Conservation (phyloP, 805 yeast species). For the Nadsonia fulvescens region DNA sequence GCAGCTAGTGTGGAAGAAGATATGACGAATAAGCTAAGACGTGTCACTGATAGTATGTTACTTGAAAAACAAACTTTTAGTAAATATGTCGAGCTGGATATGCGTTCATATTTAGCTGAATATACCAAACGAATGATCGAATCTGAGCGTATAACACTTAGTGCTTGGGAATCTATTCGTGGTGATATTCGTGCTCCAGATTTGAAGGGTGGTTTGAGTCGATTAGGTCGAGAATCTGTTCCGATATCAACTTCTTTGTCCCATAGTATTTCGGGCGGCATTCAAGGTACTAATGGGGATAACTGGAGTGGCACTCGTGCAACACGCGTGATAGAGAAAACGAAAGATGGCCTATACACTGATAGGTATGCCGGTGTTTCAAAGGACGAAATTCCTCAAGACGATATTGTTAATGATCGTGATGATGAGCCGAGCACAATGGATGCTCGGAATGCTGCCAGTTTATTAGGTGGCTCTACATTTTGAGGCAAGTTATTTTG, state of each 20-base stretch:
- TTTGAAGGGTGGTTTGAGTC: conserved; percentile 58
- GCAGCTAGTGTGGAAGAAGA: conserved; percentile 64
- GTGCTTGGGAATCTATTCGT: conserved; percentile 53
- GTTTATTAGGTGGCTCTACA: conserved; percentile 57
- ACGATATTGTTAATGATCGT: conserved; percentile 1
- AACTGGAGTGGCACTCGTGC: conserved; percentile 45
- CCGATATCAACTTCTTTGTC: conserved; percentile 18
- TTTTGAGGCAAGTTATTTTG: no score
- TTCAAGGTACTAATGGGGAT: conserved; percentile 35
- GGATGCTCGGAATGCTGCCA: conserved; percentile 75
- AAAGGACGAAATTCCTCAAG: neutral
- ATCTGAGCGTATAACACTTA: conserved; percentile 65
- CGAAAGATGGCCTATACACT: conserved; percentile 14
- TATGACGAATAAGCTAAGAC: conserved; percentile 54
- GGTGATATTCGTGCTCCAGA: conserved; percentile 60
- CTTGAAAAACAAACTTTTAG: conserved; percentile 50
- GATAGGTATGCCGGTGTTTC: conserved; percentile 3
- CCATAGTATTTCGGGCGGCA: conserved; percentile 21
- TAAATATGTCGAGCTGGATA: conserved; percentile 34
- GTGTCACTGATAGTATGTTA: conserved; percentile 74
- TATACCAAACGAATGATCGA: conserved; percentile 60
- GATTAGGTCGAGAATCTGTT: conserved; percentile 59
- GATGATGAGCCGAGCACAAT: conserved; percentile 21
- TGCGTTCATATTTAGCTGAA: conserved; percentile 36
- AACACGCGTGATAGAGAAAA: no score